These are phyloP conservation scores for Przewalskia tangutica DNA, from an alignment of 257 asterid genomes.

Conservation along the genomic window DNA sequence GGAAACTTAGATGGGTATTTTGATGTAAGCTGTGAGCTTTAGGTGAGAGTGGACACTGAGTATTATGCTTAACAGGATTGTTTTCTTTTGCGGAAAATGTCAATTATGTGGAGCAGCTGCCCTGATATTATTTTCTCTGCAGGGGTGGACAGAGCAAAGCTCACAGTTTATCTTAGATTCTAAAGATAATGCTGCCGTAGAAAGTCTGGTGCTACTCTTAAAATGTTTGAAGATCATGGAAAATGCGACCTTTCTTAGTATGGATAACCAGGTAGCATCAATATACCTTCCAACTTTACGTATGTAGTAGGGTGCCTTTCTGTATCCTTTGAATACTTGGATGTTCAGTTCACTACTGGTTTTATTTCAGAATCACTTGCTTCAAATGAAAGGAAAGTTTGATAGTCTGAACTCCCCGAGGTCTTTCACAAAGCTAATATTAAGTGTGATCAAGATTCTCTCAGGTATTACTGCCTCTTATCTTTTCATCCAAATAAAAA, in stretches of 20 bases:
- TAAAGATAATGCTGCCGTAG: slow-evolving; percentile 32
- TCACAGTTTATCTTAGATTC: slow-evolving; percentile 20
- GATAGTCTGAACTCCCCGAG: slow-evolving; percentile 49
- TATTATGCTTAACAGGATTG: not conserved
- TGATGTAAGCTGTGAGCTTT: not conserved
- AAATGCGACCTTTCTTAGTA: slow-evolving; percentile 68
- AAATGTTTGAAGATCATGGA: slow-evolving; percentile 78
- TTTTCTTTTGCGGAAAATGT: not conserved
- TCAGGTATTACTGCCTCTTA: slow-evolving; percentile 44
- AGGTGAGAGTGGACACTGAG: not conserved
- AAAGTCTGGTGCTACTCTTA: slow-evolving; percentile 53
- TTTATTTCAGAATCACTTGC: slow-evolving; percentile 60
- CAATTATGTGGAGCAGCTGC: not conserved
- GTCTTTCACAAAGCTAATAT: slow-evolving; percentile 52
- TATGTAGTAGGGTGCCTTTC: not conserved
- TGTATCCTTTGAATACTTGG: not conserved
- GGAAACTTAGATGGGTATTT: not conserved
- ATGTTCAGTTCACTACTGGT: not conserved
- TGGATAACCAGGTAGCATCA: slow-evolving; percentile 50
- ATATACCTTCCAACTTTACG: not conserved
- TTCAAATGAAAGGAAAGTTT: slow-evolving; percentile 59
- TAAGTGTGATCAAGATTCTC: slow-evolving; percentile 53
- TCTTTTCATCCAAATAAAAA: not conserved
- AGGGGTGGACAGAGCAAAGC: slow-evolving; percentile 51
- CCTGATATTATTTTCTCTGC: slow-evolving; percentile 13